These are phyloP conservation scores for Mortierella claussenii DNA, from an alignment of 192 early-diverging fungal genomes.

Conservation along the genomic window DNA sequence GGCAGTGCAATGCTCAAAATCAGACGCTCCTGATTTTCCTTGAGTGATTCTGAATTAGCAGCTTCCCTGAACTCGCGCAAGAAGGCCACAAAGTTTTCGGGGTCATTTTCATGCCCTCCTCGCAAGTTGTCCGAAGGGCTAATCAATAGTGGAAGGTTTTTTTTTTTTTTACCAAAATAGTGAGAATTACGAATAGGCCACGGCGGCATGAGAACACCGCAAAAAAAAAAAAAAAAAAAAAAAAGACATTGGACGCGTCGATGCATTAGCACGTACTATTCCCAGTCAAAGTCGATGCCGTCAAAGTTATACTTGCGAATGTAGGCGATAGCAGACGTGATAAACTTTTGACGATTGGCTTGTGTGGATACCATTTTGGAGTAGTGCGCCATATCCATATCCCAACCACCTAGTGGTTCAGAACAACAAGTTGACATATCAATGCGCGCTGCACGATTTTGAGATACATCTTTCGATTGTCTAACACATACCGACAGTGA, in stretches of 20 bases:
- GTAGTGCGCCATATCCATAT: slow-evolving; percentile 52
- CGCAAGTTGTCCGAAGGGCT: slow-evolving; percentile 33
- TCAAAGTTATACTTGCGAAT: slow-evolving; percentile 35
- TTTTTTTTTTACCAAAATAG: no score
- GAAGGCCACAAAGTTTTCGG: slow-evolving; percentile 42
- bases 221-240: slow-evolving; percentile 1
- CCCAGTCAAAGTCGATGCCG: slow-evolving; percentile 50
- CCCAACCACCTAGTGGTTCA: slow-evolving; percentile 33
- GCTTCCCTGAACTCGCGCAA: slow-evolving; percentile 45
- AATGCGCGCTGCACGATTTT: not conserved
- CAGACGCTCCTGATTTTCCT: slow-evolving; percentile 24
- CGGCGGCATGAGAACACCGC: no score
- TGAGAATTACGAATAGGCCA: no score
- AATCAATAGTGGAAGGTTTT: no score
- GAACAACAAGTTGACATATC: slow-evolving; percentile 1
- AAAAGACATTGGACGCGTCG: no score
- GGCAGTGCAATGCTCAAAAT: slow-evolving; percentile 42
- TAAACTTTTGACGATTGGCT: slow-evolving; percentile 49
- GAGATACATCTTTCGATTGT: not conserved
- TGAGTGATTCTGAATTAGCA: slow-evolving; percentile 23
- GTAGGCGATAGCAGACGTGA: slow-evolving; percentile 32
- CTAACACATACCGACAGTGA: slow-evolving; percentile 33
- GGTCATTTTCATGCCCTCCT: slow-evolving; percentile 34
- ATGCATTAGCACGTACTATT: slow-evolving; percentile 52
- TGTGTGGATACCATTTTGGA: slow-evolving; percentile 49